Percentiles rank a stretch among this genome's conserved stretches.
phyloP scores from a whole-genome alignment of 208 protist genomes.

The Leishmania turanica region DNA sequence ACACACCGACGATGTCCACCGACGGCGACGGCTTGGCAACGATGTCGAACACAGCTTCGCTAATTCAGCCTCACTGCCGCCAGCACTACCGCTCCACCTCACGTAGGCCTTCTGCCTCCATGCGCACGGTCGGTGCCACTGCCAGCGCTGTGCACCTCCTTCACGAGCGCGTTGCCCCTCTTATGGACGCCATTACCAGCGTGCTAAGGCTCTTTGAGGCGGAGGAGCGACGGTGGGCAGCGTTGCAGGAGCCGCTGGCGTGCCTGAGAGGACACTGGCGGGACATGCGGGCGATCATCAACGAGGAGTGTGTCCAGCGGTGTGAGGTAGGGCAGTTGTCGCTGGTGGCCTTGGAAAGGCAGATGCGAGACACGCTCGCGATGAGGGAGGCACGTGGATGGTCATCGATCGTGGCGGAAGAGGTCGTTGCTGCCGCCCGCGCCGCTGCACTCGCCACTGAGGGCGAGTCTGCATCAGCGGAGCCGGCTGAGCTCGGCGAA shows the following conservation, averaged over 20 bases:
- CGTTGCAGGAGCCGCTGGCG: slow-evolving; percentile 6
- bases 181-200: not conserved
- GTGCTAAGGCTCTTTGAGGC: slow-evolving; percentile 13
- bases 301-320: slow-evolving; percentile 15
- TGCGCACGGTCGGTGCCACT: not conserved
- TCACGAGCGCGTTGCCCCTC: slow-evolving; percentile 10
- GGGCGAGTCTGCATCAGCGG: not conserved
- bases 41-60: not conserved
- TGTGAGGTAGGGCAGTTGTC: slow-evolving; percentile 1
- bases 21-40: not conserved
- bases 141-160: not conserved
- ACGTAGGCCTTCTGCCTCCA: not conserved
- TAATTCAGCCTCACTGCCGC: not conserved
- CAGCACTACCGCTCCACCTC: slow-evolving; percentile 10
- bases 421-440: not conserved
- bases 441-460: not conserved
- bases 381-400: not conserved
- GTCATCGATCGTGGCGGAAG: not conserved
- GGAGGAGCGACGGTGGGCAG: slow-evolving; percentile 23
- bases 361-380: not conserved
- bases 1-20: not conserved
- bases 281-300: not conserved
- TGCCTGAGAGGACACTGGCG: slow-evolving; percentile 1
- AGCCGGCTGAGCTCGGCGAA: not conserved
- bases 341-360: not conserved